phyloP scores from a whole-genome alignment of 345 rosid genomes.

The Camelina sativa region DNA sequence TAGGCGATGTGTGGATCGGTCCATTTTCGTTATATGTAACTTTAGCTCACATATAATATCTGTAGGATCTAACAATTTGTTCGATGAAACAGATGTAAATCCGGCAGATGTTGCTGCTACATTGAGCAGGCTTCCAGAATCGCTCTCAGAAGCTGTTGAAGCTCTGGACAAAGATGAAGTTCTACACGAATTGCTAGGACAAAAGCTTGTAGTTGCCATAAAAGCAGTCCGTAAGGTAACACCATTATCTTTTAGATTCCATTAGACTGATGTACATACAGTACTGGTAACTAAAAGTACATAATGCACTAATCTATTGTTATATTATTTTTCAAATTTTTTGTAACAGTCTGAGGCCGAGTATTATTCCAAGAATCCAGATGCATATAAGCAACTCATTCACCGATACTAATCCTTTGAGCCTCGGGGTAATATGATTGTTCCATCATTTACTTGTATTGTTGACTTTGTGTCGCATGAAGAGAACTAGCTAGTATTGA shows the following conservation, averaged over 20 bases:
- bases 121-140: conserved; percentile 67
- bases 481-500: background rate
- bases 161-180: conserved; percentile 64
- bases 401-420: conserved; percentile 46
- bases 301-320: conserved; percentile 1
- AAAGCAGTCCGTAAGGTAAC: conserved; percentile 88
- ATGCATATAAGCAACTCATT: conserved; percentile 80
- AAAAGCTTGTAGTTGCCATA: conserved; percentile 73
- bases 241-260: background rate
- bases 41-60: background rate
- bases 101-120: conserved; percentile 61
- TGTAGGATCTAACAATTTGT: background rate
- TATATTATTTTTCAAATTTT: background rate
- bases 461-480: background rate
- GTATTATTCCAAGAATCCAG: conserved; percentile 58
- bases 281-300: conserved; percentile 8
- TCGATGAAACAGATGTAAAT: conserved; percentile 56
- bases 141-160: conserved; percentile 74
- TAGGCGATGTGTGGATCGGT: background rate
- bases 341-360: conserved; percentile 69
- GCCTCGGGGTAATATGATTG: background rate
- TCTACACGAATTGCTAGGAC: conserved; percentile 66
- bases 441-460: background rate
- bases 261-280: background rate
- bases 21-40: background rate